Base-by-base conservation (phyloP, 768 basidiomycete species). In the Cystobasidium ongulense region DNA sequence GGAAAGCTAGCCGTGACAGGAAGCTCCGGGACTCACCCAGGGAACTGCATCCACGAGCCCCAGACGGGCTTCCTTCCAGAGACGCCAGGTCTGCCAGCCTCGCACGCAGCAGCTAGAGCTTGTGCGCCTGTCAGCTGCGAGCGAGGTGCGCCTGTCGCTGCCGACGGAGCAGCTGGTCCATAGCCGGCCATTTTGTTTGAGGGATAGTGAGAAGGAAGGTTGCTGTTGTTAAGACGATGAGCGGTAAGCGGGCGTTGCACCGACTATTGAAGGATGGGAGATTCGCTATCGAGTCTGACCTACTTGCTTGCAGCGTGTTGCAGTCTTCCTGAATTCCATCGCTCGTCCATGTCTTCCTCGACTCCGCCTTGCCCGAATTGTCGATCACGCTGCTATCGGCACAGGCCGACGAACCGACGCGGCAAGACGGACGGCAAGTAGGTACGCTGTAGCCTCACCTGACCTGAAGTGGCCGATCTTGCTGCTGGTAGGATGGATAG, bases 11-110 rank as follows among this genome's bases (percentile, higher is more conserved):
- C 36, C 36, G 36, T 17, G 63, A 64, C 27, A 27, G 27, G 36
- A 41, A 31, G 38, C 63, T 38, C 63, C 63, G 63, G 38, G 41
- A 57, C 68, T 59, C 68, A 71, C 68, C 52, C 53, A 71, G 33
- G 50, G 36, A 71, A 71, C 68, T 54, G 52, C 33, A 59, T 36
- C 68, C 68, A 71, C 18, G 68, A 71, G 11, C 68, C 68, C 29
- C 33, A 71, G 52, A 71, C 68, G n/a, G 68, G 65, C 50, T 67
- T 59, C 25, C 53, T 33, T 5, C 33, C 68, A 8, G 8, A 15
- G 13, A 15, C 54, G 52, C 68, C 54, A 3, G 54, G 52, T 8
- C 68, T 8, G 8, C 25, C 68, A 21, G 68, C 68, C 17, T 61
- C 15, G 68, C 68, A 71, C 15, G 68, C 68, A 3, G 50, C 53